Evolutionary conservation across 176 grass and related monocot genomes (phyloP).

Genomic region (Urochloa ruziziensis): DNA sequence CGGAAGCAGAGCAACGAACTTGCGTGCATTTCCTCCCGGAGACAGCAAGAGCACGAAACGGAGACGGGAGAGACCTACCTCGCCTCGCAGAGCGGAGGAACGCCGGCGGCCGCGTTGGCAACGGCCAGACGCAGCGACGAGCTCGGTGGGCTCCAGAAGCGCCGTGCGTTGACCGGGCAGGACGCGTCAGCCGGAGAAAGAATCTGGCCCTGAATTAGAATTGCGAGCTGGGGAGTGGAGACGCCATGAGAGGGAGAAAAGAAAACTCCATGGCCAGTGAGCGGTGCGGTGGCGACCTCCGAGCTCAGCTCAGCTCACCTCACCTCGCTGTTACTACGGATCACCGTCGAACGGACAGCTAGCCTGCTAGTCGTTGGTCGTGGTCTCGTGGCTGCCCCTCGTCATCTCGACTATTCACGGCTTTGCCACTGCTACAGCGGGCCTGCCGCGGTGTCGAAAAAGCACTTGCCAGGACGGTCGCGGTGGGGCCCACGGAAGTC

Average conservation of each 20-base stretch:
- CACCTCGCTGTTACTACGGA: not conserved
- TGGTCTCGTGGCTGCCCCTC: not conserved
- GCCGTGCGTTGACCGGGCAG: not conserved
- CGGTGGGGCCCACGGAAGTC: not conserved
- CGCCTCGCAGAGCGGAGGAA: not conserved
- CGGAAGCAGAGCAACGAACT: not conserved
- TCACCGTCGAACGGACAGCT: not conserved
- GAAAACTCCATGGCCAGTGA: not conserved
- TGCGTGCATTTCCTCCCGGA: not conserved
- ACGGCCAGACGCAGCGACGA: no score
- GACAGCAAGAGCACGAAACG: not conserved
- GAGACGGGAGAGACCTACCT: conserved; percentile 15
- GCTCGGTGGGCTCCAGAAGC: not conserved
- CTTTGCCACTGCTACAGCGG: not conserved
- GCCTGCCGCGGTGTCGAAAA: not conserved
- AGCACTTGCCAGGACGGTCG: not conserved
- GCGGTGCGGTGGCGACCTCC: not conserved
- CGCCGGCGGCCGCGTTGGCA: not conserved
- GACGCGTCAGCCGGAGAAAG: not conserved
- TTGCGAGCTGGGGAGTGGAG: not conserved
- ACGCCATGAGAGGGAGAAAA: not conserved
- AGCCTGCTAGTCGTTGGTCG: not conserved
- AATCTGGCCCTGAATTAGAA: not conserved
- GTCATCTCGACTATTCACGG: not conserved
- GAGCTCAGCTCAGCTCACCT: not conserved